Evolutionary conservation across 306 rosid species (phyloP), one percentile per base, ranked within the genome.

Genomic region (Trifolium repens): DNA sequence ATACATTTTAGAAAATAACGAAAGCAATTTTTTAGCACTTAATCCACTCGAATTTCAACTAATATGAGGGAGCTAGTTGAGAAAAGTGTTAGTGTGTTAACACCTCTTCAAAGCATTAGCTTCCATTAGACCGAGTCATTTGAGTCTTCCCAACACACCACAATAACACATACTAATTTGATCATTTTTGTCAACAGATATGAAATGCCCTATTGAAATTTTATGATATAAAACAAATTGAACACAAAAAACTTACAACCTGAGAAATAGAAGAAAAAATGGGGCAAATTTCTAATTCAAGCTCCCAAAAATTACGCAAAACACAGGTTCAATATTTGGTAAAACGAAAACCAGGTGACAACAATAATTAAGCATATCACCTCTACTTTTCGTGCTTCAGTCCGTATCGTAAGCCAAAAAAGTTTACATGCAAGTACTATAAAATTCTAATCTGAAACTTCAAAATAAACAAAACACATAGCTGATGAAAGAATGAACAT

Each of bases 301-400:
- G 42, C 10, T 39, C 42, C 2, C 2, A 39, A 39, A 39, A 39
- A 8, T 39, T 39, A 39, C 13, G 52, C 52, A 46, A 12, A 46
- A 46, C 52, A 12, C 50, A 8, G 9, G 9, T 39, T 39, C 42
- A 39, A 8, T 8, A 32, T 32, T 32, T 32, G 42, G 42, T 39
- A 35, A 75, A 76, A 17, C 40, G 50, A 58, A 65, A 76, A 52
- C 55, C n/a, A 52, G 57, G 44, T 10, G 3, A 37, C 43, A 35
- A 32, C 39, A 68, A 50, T 61, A 59, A 43, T 17, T 13, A 53
- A 40, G 59, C 42, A 74, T 71, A 59, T 67, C 47, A 39, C 52
- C 52, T 46, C 52, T 12, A 46, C 52, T 46, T 12, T 46, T 46
- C 15, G 5, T 46, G 52, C 52, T 46, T 46, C 52, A 13, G 16